Percentiles rank a stretch among this genome's conserved stretches.
Conservation (phyloP, 108 stramenopile genomes). For the Pseudonitzschia pungens region DNA sequence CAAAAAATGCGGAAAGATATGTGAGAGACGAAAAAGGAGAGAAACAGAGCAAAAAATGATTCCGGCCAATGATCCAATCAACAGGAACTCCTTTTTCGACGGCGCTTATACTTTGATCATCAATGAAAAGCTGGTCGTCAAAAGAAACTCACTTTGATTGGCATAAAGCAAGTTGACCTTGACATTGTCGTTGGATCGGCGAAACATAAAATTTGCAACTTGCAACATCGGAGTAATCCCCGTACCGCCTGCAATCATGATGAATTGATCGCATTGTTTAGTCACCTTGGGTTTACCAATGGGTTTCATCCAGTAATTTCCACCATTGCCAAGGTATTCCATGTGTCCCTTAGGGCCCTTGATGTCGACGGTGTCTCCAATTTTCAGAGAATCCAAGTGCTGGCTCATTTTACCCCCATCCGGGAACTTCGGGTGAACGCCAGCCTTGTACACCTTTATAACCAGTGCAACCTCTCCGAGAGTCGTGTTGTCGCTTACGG, state of each 20-base stretch:
- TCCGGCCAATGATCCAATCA: no score
- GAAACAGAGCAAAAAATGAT: no score
- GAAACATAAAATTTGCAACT: conserved; percentile 71
- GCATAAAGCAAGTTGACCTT: conserved; percentile 83
- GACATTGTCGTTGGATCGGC: conserved; percentile 47
- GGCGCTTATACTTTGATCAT: neutral
- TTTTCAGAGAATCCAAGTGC: conserved; percentile 85
- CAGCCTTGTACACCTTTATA: conserved; percentile 92
- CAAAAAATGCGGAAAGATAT: no score
- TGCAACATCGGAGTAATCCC: conserved; percentile 99
- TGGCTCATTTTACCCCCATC: conserved; percentile 97
- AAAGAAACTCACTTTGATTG: conserved; percentile 61
- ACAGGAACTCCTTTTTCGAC: neutral
- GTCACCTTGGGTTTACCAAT: conserved; percentile 64
- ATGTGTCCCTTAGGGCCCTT: conserved; percentile 89
- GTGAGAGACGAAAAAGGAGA: no score
- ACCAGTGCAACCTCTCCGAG: conserved; percentile 86
- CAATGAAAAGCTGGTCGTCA: neutral
- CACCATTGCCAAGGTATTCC: conserved; percentile 63
- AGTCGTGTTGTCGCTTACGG: conserved; percentile 78
- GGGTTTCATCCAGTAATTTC: conserved; percentile 69
- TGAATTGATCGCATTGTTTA: conserved; percentile 68
- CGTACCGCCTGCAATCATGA: conserved; percentile 98
- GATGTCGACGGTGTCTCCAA: conserved; percentile 88
- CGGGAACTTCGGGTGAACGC: conserved; percentile 92